phyloP scores from a whole-genome alignment of 805 yeast genomes.

The Metschnikowia henanensis region DNA sequence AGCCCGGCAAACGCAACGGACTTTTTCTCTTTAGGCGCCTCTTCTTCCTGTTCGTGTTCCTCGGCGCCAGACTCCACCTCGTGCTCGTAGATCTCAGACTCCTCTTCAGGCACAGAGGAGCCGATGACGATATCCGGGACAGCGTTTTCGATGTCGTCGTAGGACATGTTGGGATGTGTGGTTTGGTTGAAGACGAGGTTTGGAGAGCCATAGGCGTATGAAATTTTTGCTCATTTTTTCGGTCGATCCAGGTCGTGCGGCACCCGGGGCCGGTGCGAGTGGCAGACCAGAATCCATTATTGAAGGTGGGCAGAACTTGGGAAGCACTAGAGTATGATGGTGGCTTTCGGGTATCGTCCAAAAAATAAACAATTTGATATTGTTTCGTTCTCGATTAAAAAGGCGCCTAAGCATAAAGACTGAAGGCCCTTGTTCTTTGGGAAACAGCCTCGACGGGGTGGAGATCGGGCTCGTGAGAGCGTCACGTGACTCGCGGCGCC shows the following conservation, averaged over 20 bases:
- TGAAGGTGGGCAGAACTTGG: too few relatives aligned
- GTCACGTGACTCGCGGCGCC: too few relatives aligned
- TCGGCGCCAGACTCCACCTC: conserved; percentile 48
- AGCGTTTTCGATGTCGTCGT: conserved; percentile 78
- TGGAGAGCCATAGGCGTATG: conserved; percentile 2
- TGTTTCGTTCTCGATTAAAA: too few relatives aligned
- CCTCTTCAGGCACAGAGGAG: conserved; percentile 42
- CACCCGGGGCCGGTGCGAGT: conserved; percentile 1
- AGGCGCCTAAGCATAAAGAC: too few relatives aligned
- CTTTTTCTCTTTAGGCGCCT: conserved; percentile 50
- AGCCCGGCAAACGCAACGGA: conserved; percentile 79
- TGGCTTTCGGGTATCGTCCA: too few relatives aligned
- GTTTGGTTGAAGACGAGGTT: neutral
- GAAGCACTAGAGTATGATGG: too few relatives aligned
- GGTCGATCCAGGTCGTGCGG: conserved; percentile 10
- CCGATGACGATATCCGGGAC: conserved; percentile 84
- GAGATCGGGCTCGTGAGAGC: too few relatives aligned
- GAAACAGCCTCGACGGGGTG: too few relatives aligned
- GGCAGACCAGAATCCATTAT: conserved; percentile 4
- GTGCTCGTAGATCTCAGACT: conserved; percentile 50
- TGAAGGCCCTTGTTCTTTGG: too few relatives aligned
- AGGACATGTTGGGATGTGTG: conserved; percentile 47
- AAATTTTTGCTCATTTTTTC: conserved; percentile 11
- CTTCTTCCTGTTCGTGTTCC: conserved; percentile 41
- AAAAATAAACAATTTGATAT: too few relatives aligned